Evolutionary conservation across 2,329 filamentous ascomycete genomes (phyloP), one percentile per base, ranked within the genome.

Genomic region (Ophiostoma angusticollis): DNA sequence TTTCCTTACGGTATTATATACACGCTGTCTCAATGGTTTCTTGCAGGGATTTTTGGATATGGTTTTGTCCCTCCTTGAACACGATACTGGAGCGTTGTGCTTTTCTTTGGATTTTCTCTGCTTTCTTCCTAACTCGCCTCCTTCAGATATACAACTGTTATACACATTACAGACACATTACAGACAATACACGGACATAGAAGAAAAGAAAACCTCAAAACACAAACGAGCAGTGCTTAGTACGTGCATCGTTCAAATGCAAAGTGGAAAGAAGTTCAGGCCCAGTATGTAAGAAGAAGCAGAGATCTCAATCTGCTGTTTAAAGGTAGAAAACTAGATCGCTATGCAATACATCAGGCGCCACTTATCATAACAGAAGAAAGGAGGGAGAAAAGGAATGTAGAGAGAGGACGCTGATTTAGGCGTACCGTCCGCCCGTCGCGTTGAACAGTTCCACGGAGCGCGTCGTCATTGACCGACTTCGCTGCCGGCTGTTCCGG

Each of bases 401-500:
- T n/a, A n/a, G n/a, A n/a, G n/a, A n/a, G 13, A 24, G 11, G 14
- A 22, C n/a, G 8, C 9, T 18, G 5, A 6, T 23, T 32, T 35
- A 50, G 5, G 49, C 45, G 22, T 49, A 49, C n/a, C 49, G 42
- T 8, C 27, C 25, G n/a, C n/a, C n/a, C 8, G 32, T 32, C 2
- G 45, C 45, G 17, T 58, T 48, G 40, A 55, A 64, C 4, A 64
- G 48, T 45, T 65, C 63, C 19, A 65, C 63, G 2, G 62, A 64
- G 39, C 62, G 52, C 5, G 58, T 63, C 7, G 63, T 60, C 47
- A 59, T 44, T 0, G 54, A 56, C 36, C 62, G 54, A 14, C 54
- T 53, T 6, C 60, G 47, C 30, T 50, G 46, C 14, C 28, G 22
- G 14, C 47, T 39, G 27, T 45, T 45, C 11, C 44, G 44, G 1